Evolutionary conservation across 306 rosid genomes (phyloP).

Genomic region (Castanospermum australe): DNA sequence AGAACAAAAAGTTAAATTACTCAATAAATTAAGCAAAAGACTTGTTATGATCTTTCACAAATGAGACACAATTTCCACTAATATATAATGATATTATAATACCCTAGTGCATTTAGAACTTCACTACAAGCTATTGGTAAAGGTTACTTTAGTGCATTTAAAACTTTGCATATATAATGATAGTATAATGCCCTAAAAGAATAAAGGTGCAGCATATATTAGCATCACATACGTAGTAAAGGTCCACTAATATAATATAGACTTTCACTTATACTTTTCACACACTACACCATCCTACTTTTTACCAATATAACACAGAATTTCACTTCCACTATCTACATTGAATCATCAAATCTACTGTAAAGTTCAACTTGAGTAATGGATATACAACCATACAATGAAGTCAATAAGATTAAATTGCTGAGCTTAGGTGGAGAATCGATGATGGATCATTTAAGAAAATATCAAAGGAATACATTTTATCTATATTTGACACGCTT

Average conservation of each 20-base stretch:
- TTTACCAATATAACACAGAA: background rate
- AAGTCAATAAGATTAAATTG: background rate
- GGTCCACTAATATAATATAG: background rate
- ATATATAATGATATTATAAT: too few species aligned
- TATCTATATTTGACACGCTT: background rate
- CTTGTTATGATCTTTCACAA: background rate
- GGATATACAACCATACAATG: background rate
- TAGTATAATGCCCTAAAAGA: background rate
- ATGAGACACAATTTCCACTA: background rate
- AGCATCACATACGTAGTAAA: background rate
- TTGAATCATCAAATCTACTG: background rate
- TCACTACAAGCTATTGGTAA: background rate
- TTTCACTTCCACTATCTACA: background rate
- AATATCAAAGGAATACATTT: background rate
- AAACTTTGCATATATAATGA: background rate
- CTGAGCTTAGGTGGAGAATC: background rate
- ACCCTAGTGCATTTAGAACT: background rate
- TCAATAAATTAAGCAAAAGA: background rate
- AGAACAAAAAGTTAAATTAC: background rate
- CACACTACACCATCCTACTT: background rate
- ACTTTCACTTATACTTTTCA: background rate
- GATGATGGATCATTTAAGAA: background rate
- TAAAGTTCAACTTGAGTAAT: background rate
- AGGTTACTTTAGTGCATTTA: background rate
- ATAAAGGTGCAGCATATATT: background rate